Evolutionary conservation across 306 rosid species (phyloP), one percentile per base, ranked within the genome.

Genomic region (Cucumis melo): DNA sequence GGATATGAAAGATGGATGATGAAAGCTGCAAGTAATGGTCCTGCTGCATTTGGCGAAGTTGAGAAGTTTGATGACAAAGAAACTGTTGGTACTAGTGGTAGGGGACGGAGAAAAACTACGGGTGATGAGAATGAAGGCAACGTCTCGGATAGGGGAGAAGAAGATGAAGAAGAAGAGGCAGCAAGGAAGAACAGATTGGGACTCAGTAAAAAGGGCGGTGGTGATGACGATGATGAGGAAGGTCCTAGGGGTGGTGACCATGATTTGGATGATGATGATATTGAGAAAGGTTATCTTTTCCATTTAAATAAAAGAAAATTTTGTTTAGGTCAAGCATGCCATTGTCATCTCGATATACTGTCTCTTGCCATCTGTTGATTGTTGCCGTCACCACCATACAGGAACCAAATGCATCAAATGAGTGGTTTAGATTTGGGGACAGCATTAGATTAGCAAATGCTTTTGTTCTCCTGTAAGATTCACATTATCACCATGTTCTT

Each of bases 1-100:
- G 99, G 99, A 59, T 94, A 94, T 86, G 89, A 94, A 84, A 89
- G 97, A 78, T 94, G 99, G 99, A 94, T 94, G 97, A 94, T 94
- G 98, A 94, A 94, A 87, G 92, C 91, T 67, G 98, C 97, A 82
- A 88, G 80, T 51, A 87, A 91, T 66, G 98, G 97, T 38, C 80
- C 96, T 78, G 95, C 96, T 78, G 92, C 87, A 62, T 90, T 90
- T 81, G 97, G 98, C 77, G 96, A 89, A 81, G 91, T 82, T 44
- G 96, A 87, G 68, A 89, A 42, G 84, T 38, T 80, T 72, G 95
- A 88, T 21, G 98, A 93, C 59, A 93, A 91, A 83, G 94, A 93
- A 27, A 74, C 72, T 82, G 86, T 75, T 78, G 76, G 77, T 20
- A 84, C 84, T 78, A 87, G 91, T 65, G 94, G 92, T 66, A 87